Evolutionary conservation across 129 eudicot species (phyloP).

Genomic region (Artemisia tridentata): DNA sequence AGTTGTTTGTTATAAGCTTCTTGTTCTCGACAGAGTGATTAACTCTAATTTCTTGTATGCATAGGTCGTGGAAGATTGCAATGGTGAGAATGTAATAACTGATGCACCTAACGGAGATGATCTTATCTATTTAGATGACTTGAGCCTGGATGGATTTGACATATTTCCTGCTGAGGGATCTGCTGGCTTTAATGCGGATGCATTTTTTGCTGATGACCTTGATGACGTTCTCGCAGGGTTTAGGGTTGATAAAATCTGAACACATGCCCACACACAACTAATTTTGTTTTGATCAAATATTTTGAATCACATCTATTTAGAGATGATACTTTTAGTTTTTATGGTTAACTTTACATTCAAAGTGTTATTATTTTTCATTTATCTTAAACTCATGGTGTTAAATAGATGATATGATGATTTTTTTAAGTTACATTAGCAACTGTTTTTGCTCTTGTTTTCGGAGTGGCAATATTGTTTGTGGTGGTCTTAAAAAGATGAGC

Average conservation of each 20-base stretch:
- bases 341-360: too few relatives aligned
- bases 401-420: background rate
- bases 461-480: too few relatives aligned
- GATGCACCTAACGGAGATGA: conserved; percentile 8
- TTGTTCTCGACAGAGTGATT: background rate
- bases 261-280: background rate
- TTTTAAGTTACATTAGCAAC: background rate
- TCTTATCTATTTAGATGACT: conserved; percentile 5
- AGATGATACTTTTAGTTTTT: too few relatives aligned
- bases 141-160: conserved; percentile 1
- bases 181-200: background rate
- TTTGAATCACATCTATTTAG: background rate
- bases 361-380: too few relatives aligned
- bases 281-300: background rate
- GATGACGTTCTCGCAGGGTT: conserved; percentile 3
- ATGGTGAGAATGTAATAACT: conserved; percentile 4
- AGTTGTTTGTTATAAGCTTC: background rate
- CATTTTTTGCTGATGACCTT: conserved; percentile 2
- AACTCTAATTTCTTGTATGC: background rate
- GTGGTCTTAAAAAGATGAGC: too few relatives aligned
- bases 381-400: too few relatives aligned
- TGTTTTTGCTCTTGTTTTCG: background rate
- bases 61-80: conserved; percentile 18
- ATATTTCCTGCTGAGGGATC: background rate
- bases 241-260: background rate